Evolutionary conservation across 2,329 filamentous ascomycete species (phyloP), one percentile per base, ranked within the genome.

Genomic region (Colletotrichum melonis): DNA sequence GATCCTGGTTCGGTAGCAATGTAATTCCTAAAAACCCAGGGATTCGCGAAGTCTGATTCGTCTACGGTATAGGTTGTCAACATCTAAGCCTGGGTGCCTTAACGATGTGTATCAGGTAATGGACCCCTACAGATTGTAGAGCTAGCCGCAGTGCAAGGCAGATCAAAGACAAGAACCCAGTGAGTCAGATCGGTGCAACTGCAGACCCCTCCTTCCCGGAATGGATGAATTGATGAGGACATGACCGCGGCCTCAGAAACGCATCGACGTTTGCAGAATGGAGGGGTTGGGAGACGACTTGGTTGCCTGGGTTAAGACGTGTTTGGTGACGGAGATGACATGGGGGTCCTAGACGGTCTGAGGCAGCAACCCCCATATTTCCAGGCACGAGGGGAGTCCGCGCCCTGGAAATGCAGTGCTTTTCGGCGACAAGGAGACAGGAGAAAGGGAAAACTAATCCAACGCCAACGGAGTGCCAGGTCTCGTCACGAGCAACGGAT

Each of bases 151-250:
- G 32, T 42, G 42, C 42, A 46, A 65, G 63, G 63, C 63, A 57
- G 52, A 65, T 11, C 63, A 16, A 64, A 42, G 63, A 42, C 63
- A 46, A 30, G 9, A n/a, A 2, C n/a, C 32, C 30, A 55, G 24
- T 65, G 63, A 65, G 52, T 65, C 63, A 65, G 32, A 57, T 46
- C 22, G 52, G 52, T 42, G 63, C 30, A 38, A 26, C 19, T 52
- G 5, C 52, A 24, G 16, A 12, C 46, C 28, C 56, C 42, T 52
- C n/a, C 28, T 24, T 32, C n/a, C 46, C 4, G 28, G 7, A 24
- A 38, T 55, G 24, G 32, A 65, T 19, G 24, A 64, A 28, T 35
- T 11, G 5, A 28, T 30, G 22, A 22, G 5, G 19, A 28, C 12
- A 26, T n/a, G 30, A 35, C 28, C 26, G n/a, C 32, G 52, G 63